Conservation (phyloP, 257 asterid species). For the Ballota nigra region DNA sequence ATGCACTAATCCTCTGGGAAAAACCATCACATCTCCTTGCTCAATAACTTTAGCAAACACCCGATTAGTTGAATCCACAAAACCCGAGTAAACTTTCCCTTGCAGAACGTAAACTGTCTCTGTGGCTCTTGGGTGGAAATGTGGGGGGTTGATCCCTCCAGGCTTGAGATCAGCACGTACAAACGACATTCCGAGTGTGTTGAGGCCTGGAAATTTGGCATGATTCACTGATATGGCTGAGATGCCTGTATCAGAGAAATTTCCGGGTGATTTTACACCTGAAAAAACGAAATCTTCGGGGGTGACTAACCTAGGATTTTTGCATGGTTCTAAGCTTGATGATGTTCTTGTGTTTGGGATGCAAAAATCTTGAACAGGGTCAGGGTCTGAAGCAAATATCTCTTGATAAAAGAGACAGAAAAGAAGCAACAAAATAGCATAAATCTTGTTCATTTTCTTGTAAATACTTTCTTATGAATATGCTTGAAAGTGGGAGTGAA, state of each 20-base stretch:
- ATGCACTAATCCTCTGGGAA: constrained; percentile 60
- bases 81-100: constrained; percentile 55
- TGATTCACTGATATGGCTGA: constrained; percentile 37
- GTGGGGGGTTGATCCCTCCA: constrained; percentile 62
- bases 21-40: constrained; percentile 61
- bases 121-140: constrained; percentile 56
- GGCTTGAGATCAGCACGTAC: constrained; percentile 48
- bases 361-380: constrained; percentile 55
- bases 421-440: constrained; percentile 9
- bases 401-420: constrained; percentile 10
- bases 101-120: constrained; percentile 44
- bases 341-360: constrained; percentile 37
- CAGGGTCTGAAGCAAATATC: constrained; percentile 47
- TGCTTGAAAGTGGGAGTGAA: neutral
- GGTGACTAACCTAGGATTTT: constrained; percentile 32
- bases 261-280: constrained; percentile 45
- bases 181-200: constrained; percentile 57
- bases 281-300: constrained; percentile 49
- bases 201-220: constrained; percentile 47
- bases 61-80: constrained; percentile 47
- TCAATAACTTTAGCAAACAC: constrained; percentile 48
- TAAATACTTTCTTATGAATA: neutral
- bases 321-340: constrained; percentile 32
- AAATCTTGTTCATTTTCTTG: constrained; percentile 17
- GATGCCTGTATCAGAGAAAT: constrained; percentile 43